Percentiles rank a stretch among this genome's conserved stretches.
phyloP scores from a whole-genome alignment of 2,329 filamentous ascomycete species.

The Lecanicillium sp. region DNA sequence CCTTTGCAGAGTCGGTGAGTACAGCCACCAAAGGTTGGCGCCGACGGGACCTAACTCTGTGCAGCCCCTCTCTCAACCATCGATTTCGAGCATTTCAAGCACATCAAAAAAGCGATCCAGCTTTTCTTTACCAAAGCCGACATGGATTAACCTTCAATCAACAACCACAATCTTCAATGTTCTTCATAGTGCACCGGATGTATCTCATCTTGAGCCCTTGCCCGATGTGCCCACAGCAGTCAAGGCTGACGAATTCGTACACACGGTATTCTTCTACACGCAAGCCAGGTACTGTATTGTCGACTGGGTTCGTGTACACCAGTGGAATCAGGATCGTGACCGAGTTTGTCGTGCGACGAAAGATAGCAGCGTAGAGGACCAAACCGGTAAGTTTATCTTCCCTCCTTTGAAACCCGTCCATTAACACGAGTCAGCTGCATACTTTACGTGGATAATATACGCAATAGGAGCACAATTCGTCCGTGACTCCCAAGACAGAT shows the following conservation, averaged over 20 bases:
- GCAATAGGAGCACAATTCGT: constrained; percentile 2
- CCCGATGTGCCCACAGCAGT: background rate
- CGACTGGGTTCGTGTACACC: constrained; percentile 5
- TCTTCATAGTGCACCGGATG: background rate
- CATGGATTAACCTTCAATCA: constrained; percentile 1
- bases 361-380: constrained; percentile 1
- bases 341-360: constrained; percentile 1
- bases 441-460: constrained; percentile 5
- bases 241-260: background rate
- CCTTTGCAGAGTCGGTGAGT: no score
- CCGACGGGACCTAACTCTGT: no score
- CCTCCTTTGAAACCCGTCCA: background rate
- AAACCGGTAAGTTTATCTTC: background rate
- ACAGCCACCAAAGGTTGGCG: no score
- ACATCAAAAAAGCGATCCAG: constrained; percentile 1
- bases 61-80: no score
- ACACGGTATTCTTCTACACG: constrained; percentile 4
- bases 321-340: constrained; percentile 3
- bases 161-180: constrained; percentile 1
- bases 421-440: background rate
- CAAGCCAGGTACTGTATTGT: constrained; percentile 8
- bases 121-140: background rate
- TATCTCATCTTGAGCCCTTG: background rate
- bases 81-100: background rate
- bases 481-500: background rate